Base-by-base conservation (phyloP, 805 yeast species). In the Wickerhamomyces bovis region DNA sequence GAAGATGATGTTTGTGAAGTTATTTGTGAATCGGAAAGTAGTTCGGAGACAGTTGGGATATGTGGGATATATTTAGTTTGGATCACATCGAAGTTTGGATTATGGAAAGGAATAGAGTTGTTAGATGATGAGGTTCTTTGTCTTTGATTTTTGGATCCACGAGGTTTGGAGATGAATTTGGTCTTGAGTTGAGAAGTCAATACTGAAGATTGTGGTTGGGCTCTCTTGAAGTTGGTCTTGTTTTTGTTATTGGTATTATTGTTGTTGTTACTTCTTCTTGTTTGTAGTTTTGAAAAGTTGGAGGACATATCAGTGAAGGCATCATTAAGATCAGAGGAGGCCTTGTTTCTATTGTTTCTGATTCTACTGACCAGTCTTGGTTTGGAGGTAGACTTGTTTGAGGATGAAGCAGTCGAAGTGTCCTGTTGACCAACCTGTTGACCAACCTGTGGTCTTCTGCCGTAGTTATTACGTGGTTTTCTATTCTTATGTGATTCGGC, bases 1-100 rank as follows among this genome's bases (percentile, higher is more conserved):
- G 60, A 51, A 10, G 47, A 45, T 13, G 51, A 20, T 7, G 59
- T 46, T 43, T 57, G 58, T 1, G 62, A 51, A 2, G 57, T 55
- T 11, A 56, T 44, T 35, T 55, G 54, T 3, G 57, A 46, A 10
- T 28, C 22, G 10, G 41, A 31, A 13, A 55, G 23, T 11, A 58
- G 33, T 1, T 52, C 38, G 10, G 45, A 44, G 13, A 56, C 15
- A 6, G 58, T 44, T 39, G 55, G 56, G 4, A 50, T 44, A 26
- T 53, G 46, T 46, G 61, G 61, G 2, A 38, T 43, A 39, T 54
- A 55, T 38, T 49, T 3, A 2, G 55, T 46, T 47, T 36, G 36
- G 42, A 61, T 43, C 41, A 48, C 31, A 19, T 41, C 43, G 23
- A 53, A 39, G 43, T 57, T 57, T 38, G 61, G 52, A 38, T 57